Conservation (phyloP, 2,329 filamentous ascomycete species). For the Xylariaceae sp. region DNA sequence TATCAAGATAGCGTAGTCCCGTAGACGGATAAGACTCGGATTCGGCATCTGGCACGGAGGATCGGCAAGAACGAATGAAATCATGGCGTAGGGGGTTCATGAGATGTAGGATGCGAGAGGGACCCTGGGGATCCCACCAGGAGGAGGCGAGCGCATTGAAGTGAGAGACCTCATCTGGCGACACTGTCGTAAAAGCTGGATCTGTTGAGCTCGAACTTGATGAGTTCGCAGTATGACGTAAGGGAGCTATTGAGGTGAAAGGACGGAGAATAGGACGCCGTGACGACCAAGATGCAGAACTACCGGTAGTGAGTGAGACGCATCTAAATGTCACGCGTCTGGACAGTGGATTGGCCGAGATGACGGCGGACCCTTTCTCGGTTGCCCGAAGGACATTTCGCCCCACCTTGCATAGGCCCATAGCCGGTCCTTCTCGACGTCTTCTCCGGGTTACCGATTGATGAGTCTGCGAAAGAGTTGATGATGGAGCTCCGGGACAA, state of each 20-base stretch:
- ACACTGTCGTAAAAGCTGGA: conserved; percentile 63
- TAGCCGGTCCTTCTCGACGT: not conserved
- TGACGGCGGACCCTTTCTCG: not conserved
- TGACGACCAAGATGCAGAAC: not conserved
- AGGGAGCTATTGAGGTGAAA: conserved; percentile 6
- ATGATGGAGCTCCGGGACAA: not conserved
- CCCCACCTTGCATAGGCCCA: conserved; percentile 6
- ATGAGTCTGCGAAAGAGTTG: not conserved
- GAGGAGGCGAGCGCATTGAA: conserved; percentile 88
- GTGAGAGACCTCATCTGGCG: conserved; percentile 82
- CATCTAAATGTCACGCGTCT: not conserved
- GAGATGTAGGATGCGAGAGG: conserved; percentile 85
- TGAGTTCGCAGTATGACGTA: not conserved
- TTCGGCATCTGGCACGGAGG: conserved; percentile 43
- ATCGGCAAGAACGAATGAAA: conserved; percentile 73
- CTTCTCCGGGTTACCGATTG: not conserved
- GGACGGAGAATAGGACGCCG: not conserved
- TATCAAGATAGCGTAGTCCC: conserved; percentile 71
- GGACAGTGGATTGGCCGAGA: not conserved
- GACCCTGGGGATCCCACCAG: conserved; percentile 96
- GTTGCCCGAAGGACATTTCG: conserved; percentile 6
- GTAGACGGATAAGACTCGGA: conserved; percentile 26
- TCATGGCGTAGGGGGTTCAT: conserved; percentile 97
- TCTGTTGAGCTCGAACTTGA: conserved; percentile 19
- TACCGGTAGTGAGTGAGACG: not conserved